Evolutionary conservation across 805 yeast species (phyloP).

Genomic region (Candida xiaguanensis): DNA sequence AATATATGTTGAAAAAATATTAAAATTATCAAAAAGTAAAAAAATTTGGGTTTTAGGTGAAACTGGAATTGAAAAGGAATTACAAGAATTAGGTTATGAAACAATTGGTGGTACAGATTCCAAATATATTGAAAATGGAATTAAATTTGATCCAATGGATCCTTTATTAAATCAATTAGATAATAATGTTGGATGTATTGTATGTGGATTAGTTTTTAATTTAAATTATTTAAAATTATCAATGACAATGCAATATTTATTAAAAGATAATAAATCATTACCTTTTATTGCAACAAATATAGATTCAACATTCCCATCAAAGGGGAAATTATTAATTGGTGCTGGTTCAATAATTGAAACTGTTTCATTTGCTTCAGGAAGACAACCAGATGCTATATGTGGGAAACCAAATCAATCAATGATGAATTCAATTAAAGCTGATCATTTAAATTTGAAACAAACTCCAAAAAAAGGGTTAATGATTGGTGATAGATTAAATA

Average conservation of each 20-base stretch:
- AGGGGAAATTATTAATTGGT: conserved; percentile 84
- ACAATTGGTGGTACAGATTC: conserved; percentile 85
- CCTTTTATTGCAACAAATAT: conserved; percentile 90
- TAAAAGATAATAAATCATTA: conserved; percentile 50
- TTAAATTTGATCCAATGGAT: conserved; percentile 53
- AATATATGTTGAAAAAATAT: conserved; percentile 72
- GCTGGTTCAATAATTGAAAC: conserved; percentile 90
- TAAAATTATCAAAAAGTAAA: conserved; percentile 66
- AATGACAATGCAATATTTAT: conserved; percentile 74
- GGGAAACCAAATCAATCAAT: conserved; percentile 90
- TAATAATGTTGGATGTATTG: conserved; percentile 76
- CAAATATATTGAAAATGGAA: conserved; percentile 39
- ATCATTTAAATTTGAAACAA: conserved; percentile 43
- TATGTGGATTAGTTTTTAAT: conserved; percentile 78
- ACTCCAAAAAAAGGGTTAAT: conserved; percentile 67
- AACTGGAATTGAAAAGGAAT: conserved; percentile 77
- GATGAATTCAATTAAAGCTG: conserved; percentile 84
- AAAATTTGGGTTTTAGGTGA: conserved; percentile 93
- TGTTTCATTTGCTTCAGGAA: conserved; percentile 69
- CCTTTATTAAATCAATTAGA: conserved; percentile 59
- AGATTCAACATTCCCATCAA: conserved; percentile 90
- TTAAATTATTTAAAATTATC: conserved; percentile 82
- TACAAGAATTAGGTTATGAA: conserved; percentile 66
- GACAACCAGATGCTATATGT: conserved; percentile 76
- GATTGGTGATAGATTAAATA: conserved; percentile 94